phyloP scores from a whole-genome alignment of 2,329 filamentous ascomycete species.

The Scolecobasidium constrictum region DNA sequence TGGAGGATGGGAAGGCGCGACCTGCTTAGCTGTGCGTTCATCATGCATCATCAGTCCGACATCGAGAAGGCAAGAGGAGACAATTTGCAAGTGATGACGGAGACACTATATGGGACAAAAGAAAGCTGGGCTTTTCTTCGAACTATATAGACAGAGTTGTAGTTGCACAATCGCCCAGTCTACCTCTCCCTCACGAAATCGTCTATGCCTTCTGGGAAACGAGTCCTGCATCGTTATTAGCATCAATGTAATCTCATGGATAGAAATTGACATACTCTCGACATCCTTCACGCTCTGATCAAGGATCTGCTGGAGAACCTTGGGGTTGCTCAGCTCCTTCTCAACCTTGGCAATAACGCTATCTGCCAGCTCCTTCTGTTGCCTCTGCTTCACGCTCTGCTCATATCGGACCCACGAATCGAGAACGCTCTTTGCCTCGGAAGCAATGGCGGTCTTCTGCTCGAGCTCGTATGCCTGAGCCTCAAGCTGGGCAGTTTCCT shows the following conservation, averaged over 20 bases:
- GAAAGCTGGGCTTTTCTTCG: neutral
- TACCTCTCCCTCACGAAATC: slow-evolving; percentile 1
- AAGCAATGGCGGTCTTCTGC: slow-evolving; percentile 84
- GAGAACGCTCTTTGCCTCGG: slow-evolving; percentile 88
- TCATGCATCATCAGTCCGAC: too few relatives aligned
- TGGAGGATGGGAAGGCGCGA: too few relatives aligned
- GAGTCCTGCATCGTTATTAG: slow-evolving; percentile 4
- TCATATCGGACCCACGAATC: slow-evolving; percentile 99
- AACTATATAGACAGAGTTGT: slow-evolving; percentile 9
- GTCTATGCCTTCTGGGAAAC: slow-evolving; percentile 9
- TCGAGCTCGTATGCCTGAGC: slow-evolving; percentile 93
- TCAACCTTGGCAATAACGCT: slow-evolving; percentile 92
- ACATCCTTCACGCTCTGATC: slow-evolving; percentile 93
- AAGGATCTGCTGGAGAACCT: slow-evolving; percentile 92
- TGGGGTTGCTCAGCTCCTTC: slow-evolving; percentile 98
- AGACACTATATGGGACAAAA: neutral
- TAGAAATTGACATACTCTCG: slow-evolving; percentile 59
- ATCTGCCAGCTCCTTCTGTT: slow-evolving; percentile 93
- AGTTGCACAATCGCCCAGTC: slow-evolving; percentile 4
- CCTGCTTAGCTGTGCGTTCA: too few relatives aligned
- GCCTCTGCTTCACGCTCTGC: slow-evolving; percentile 94
- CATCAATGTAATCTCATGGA: neutral
- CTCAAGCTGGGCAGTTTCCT: slow-evolving; percentile 97
- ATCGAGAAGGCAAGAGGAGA: too few relatives aligned
- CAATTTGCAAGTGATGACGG: too few relatives aligned